Evolutionary conservation across 1,284 basidiomycete species (phyloP).

Genomic region (Bjerkandera adusta): DNA sequence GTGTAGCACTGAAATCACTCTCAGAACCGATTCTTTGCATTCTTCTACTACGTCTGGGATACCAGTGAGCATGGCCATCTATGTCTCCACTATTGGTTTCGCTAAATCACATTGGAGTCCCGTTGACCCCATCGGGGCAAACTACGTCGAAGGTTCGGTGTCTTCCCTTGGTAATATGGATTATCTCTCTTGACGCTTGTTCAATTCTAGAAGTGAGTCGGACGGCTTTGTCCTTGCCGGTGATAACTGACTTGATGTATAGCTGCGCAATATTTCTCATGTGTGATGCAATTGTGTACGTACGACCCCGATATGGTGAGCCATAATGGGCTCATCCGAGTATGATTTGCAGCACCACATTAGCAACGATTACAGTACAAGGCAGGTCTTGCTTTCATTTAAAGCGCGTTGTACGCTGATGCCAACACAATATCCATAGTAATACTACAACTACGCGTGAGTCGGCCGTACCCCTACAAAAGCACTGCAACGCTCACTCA

Average conservation of each 20-base stretch:
- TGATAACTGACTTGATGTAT: too few species aligned
- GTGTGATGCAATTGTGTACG: slow-evolving; percentile 21
- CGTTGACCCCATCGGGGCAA: neutral
- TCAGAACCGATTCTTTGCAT: slow-evolving; percentile 18
- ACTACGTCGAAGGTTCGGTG: neutral
- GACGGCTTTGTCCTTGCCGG: too few species aligned
- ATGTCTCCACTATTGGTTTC: neutral
- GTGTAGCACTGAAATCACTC: neutral
- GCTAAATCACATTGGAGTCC: neutral
- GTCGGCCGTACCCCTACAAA: neutral
- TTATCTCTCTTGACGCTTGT: too few species aligned
- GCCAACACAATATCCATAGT: slow-evolving; percentile 2
- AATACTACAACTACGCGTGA: slow-evolving; percentile 19
- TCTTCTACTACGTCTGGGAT: slow-evolving; percentile 3
- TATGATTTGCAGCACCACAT: slow-evolving; percentile 10
- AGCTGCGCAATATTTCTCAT: slow-evolving; percentile 18
- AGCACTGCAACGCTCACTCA: neutral
- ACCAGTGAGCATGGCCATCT: neutral
- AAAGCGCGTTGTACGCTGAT: neutral
- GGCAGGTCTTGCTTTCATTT: slow-evolving; percentile 8
- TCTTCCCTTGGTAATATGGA: neutral
- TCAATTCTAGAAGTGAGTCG: too few species aligned
- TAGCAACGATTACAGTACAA: slow-evolving; percentile 20
- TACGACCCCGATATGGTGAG: neutral
- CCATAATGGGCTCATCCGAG: neutral